Base-by-base conservation (phyloP, 1,139 yeast species). In the Hansenula anomala region DNA sequence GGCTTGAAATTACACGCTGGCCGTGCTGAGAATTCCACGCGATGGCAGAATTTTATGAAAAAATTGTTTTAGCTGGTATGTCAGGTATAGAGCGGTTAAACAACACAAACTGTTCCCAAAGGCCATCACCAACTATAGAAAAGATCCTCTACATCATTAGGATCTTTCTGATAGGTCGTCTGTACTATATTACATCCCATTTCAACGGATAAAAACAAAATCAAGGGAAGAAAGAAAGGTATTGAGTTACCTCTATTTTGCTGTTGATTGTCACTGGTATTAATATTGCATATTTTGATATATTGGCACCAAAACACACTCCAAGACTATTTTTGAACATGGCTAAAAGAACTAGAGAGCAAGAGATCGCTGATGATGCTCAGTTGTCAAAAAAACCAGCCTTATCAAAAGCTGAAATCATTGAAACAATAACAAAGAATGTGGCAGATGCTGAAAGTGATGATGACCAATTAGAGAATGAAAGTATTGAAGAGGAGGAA, bases 331-430 rank as follows among this genome's bases (percentile, higher is more conserved):
- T n/a, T n/a, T n/a, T n/a, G n/a, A n/a, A n/a, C 20, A 48, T 48
- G 52, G 32, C 48, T 19, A 51, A 48, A 35, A 48, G 51, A 42
- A 36, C 30, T 8, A 40, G 45, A 35, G 47, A 47, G 28, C 41
- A 45, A 27, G 54, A 44, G 12, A 22, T 30, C 9, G 29, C 26
- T 10, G 43, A 34, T 5, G 51, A 40, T 19, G 34, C 32, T 16
- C 40, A 46, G 23, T 30, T 45, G 7, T 6, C 37, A 4, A 53
- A 53, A 44, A 52, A 48, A 34, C 40, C 46, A 3, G 35, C 40
- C 0, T 12, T 49, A 22, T 40, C 52, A 14, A 52, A 48, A 32
- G 28, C 44, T 1, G 48, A 49, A 15, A 38, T 50, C 24, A 44
- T 49, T n/a, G 43, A 47, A 3, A 32, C 40, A 10, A 42, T 49